These are phyloP conservation scores for Aspergillus pseudoviridinutans DNA, from an alignment of 2,329 filamentous ascomycete genomes.

Conservation along the genomic window DNA sequence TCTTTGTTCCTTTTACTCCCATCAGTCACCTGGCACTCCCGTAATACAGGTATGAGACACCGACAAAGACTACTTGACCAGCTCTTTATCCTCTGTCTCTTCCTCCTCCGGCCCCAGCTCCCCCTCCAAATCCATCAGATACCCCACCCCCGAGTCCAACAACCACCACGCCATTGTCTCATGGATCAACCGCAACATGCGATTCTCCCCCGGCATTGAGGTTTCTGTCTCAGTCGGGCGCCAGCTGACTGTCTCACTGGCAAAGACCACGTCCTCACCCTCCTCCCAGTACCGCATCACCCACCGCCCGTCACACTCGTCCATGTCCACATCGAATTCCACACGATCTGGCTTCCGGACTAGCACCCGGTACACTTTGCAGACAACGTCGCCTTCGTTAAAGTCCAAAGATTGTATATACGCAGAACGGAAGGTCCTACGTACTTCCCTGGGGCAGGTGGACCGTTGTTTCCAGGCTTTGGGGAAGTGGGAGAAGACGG, in stretches of 20 bases:
- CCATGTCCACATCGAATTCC: conserved; percentile 28
- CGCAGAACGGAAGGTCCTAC: conserved; percentile 21
- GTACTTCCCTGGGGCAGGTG: conserved; percentile 11
- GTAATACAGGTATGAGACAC: background rate
- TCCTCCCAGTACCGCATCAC: conserved; percentile 20
- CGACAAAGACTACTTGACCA: background rate
- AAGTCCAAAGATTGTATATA: conserved; percentile 28
- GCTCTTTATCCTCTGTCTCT: background rate
- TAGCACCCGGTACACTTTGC: conserved; percentile 28
- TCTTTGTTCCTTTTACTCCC: background rate
- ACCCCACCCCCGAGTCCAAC: conserved; percentile 30
- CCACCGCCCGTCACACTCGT: conserved; percentile 19
- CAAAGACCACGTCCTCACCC: conserved; percentile 18
- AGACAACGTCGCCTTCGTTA: conserved; percentile 27
- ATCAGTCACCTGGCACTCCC: background rate
- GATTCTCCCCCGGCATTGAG: conserved; percentile 28
- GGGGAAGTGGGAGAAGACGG: conserved; percentile 28
- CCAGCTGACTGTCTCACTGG: conserved; percentile 32
- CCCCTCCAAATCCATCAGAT: conserved; percentile 23
- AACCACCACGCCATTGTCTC: conserved; percentile 36
- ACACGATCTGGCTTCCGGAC: conserved; percentile 21
- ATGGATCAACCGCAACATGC: conserved; percentile 27
- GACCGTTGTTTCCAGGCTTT: conserved; percentile 27
- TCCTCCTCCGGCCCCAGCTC: background rate
- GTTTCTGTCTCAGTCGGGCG: conserved; percentile 12